Conservation (phyloP, 768 basidiomycete genomes). For the Pisolithus sp. region DNA sequence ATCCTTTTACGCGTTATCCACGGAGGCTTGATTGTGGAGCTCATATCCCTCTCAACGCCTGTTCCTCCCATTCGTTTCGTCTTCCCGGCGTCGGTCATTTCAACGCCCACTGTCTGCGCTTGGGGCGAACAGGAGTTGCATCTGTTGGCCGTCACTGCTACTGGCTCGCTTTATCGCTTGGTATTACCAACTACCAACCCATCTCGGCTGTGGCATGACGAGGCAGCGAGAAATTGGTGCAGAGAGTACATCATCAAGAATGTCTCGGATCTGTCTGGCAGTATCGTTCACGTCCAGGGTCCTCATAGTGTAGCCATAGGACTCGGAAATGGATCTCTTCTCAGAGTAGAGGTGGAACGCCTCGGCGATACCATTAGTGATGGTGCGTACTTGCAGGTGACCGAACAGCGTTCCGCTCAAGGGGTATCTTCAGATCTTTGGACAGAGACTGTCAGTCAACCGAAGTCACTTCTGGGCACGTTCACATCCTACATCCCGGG, state of each 20-base stretch:
- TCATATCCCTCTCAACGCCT: constrained; percentile 64
- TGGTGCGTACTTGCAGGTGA: constrained; percentile 39
- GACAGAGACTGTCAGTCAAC: constrained; percentile 59
- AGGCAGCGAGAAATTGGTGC: constrained; percentile 49
- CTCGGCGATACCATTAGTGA: constrained; percentile 47
- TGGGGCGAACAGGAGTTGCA: constrained; percentile 47
- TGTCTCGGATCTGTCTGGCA: constrained; percentile 35
- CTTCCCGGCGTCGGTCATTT: constrained; percentile 64
- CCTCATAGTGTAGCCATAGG: constrained; percentile 60
- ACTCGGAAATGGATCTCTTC: constrained; percentile 52
- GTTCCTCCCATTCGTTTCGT: constrained; percentile 68
- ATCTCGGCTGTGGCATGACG: constrained; percentile 52
- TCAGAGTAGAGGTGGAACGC: constrained; percentile 64
- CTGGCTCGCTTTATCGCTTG: constrained; percentile 69
- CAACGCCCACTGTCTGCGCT: constrained; percentile 59
- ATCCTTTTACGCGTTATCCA: constrained; percentile 73
- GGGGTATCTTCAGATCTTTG: constrained; percentile 52
- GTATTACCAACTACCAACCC: constrained; percentile 53
- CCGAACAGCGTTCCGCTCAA: constrained; percentile 4
- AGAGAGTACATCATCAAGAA: constrained; percentile 64
- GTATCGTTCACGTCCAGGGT: constrained; percentile 61
- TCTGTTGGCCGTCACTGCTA: constrained; percentile 59
- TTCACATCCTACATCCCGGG: constrained; percentile 60
- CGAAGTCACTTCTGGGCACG: constrained; percentile 60
- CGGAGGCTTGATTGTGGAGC: constrained; percentile 66